Base-by-base conservation (phyloP, 2,329 filamentous ascomycete species). In the Ophiosphaerella narmari region DNA sequence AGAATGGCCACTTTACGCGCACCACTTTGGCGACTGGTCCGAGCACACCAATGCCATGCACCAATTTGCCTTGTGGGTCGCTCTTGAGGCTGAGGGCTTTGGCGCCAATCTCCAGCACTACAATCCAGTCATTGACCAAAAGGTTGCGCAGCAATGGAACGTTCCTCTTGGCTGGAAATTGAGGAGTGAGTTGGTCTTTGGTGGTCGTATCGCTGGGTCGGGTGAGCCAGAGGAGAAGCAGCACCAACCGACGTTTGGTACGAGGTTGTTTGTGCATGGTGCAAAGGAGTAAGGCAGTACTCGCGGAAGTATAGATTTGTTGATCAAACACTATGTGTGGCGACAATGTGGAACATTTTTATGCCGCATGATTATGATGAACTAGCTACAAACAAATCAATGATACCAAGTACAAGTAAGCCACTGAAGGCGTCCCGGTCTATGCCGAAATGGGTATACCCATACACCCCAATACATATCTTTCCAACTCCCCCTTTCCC, bases 101-200 rank as follows among this genome's bases (percentile, higher is more conserved):
- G 91, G 91, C 59, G 89, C 87, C 71, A 96, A 92, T 81, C 82
- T 96, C 45, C 91, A 96, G 81, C 91, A 96, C 79, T 96, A 96
- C 81, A 94, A 91, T 82, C 91, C 91, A 16, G 75, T 96, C 50
- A 84, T 95, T 62, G 88, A 96, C 76, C 80, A 81, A 59, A 84
- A 86, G 77, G 87, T 91, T 45, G 76, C 81, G 38, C 78, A 78
- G 55, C 78, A 84, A 62, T 96, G 90, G 88, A 81, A 81, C 49
- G 64, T 96, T 29, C 88, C 89, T 37, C 67, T 76, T 14, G 81
- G 82, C 63, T 96, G 91, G 91, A 84, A 83, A 68, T 82, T 96
- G 58, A 84, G 87, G 68, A 87, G 89, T 21, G 90, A 96, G 81
- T 79, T 97, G 59, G 91, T 96, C 65, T 94, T 96, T 74, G 90